phyloP scores from a whole-genome alignment of 164 flowering plant genomes.

The grape (Vitis vinifera) region ASM3070453v1 NC_081820.1:114501-115000 shows the following conservation, averaged over 20 bases:
- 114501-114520: slow-evolving; percentile 40
- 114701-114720: slow-evolving; percentile 69
- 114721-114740: slow-evolving; percentile 52
- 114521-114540: slow-evolving; percentile 67
- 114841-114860: slow-evolving; percentile 56
- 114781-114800: slow-evolving; percentile 25
- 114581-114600: slow-evolving; percentile 50
- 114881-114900: slow-evolving; percentile 53
- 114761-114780: slow-evolving; percentile 5
- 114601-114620: slow-evolving; percentile 52
- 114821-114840: slow-evolving; percentile 57
- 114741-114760: slow-evolving; percentile 52
- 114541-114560: slow-evolving; percentile 61
- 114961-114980: slow-evolving; percentile 47
- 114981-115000: slow-evolving; percentile 12
- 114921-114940: slow-evolving; percentile 46
- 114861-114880: slow-evolving; percentile 39
- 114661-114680: slow-evolving; percentile 46
- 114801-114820: slow-evolving; percentile 56
- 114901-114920: slow-evolving; percentile 54
- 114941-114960: slow-evolving; percentile 54
- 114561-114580: slow-evolving; percentile 8
- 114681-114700: slow-evolving; percentile 50
- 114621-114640: slow-evolving; percentile 21
- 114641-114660: slow-evolving; percentile 33